A percentile compares a stretch with the other conserved stretches of the same genome.
Conservation (phyloP, 352 stramenopile genomes). For the Stephanocyclus meneghinianus region DNA sequence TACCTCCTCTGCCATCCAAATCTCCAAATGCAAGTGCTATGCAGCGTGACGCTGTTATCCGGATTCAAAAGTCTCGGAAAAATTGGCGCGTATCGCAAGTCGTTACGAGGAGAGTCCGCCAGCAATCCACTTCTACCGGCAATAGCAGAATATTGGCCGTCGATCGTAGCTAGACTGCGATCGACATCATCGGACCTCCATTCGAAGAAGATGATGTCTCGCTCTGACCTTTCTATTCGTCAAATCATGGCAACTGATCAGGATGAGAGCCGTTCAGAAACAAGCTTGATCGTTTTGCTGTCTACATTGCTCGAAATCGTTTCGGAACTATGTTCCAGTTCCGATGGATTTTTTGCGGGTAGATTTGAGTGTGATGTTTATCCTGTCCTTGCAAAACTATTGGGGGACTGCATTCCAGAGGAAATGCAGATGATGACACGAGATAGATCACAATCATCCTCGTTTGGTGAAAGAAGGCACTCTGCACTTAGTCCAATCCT, state of each 20-base stretch:
- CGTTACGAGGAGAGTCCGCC: conserved; percentile 26
- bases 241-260: conserved; percentile 37
- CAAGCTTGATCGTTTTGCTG: conserved; percentile 32
- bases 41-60: conserved; percentile 39
- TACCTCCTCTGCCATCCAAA: conserved; percentile 51
- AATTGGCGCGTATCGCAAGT: conserved; percentile 29
- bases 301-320: conserved; percentile 40
- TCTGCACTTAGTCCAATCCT: conserved; percentile 35
- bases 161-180: conserved; percentile 40
- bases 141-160: conserved; percentile 52
- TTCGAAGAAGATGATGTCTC: conserved; percentile 21
- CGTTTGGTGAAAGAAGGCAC: conserved; percentile 17
- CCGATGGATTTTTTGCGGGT: conserved; percentile 52
- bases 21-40: conserved; percentile 51
- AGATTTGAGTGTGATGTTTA: conserved; percentile 56
- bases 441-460: not conserved
- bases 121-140: conserved; percentile 44
- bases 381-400: conserved; percentile 41
- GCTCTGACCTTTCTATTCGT: conserved; percentile 31
- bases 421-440: not conserved
- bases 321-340: conserved; percentile 47
- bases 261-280: conserved; percentile 19
- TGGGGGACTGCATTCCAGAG: conserved; percentile 29
- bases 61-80: conserved; percentile 51
- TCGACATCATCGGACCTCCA: conserved; percentile 25